Evolutionary conservation across 768 basidiomycete species (phyloP), one percentile per base, ranked within the genome.

Genomic region (Hysterangium stoloniferum): DNA sequence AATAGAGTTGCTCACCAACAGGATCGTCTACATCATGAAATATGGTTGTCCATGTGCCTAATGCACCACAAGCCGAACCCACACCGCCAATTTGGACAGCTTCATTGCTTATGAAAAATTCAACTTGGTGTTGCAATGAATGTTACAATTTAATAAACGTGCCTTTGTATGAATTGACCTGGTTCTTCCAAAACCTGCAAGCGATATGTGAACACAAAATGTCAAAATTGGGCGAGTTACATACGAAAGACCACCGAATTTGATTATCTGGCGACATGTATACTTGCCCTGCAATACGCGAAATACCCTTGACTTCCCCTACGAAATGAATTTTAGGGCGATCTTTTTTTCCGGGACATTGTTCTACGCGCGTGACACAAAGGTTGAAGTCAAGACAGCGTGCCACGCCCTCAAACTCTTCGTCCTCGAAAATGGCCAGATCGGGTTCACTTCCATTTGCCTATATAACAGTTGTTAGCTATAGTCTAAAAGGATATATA

Each of bases 221-320:
- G 9, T 1, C 17, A 51, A 15, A 35, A 25, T 12, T 25, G 37
- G 46, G 20, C 4, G n/a, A 27, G 32, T 17, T 13, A 66, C 81
- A 58, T 60, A 84, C 84, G 62, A 79, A 81, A 62, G 77, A 74
- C 80, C 80, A 82, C 46, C 75, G 72, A 7, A 84, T 63, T 40
- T 80, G 71, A 45, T 73, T 66, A 48, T 86, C 81, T 0, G 71
- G 67, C 0, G 78, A 78, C 61, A 85, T 69, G 55, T 70, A 67
- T 13, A 84, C 75, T 22, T 61, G 67, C 3, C 84, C 84, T 4
- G 64, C 61, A 61, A 86, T 71, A 2, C 69, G 70, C 22, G 66
- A 64, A n/a, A 59, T 54, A 4, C 71, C 68, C n/a, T 68, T 65
- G 58, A 80, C 70, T 50, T 72, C 70, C 5, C 81, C 83, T 6